Base-by-base conservation (phyloP, 164 flowering plant genomes). In the Tetrastigma voinierianum region DNA sequence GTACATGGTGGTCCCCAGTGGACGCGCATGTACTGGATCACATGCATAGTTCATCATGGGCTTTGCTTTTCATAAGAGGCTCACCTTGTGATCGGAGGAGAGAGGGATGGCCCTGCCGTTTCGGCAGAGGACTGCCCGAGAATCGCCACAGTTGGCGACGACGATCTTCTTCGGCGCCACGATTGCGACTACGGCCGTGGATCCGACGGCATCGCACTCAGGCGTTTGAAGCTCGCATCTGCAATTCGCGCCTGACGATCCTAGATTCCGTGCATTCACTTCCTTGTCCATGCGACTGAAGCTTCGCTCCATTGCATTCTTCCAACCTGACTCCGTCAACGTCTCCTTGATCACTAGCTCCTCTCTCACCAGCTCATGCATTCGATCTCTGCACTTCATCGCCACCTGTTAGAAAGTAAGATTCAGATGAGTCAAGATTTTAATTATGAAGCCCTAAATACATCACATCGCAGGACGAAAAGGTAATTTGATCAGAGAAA, bases 111-210 rank as follows among this genome's bases (percentile, higher is more conserved):
- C 78, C 53, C 75, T 82, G 55, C 88, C 94, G 67, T 72, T 76
- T 0, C 98, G 87, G 69, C 89, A 79, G 18, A 93, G 80, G 1
- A 90, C 91, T n/a, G 97, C 97, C 2, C 97, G 82, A 0, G 98
- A 93, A 55, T 93, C 98, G 20, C 97, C 97, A 51, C 97, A 93
- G 71, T 90, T 91, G 1, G 96, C 86, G 40, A 89, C 91, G 47
- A 86, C 51, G 67, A 93, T 88, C 64, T 84, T 83, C 2, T 86
- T 86, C 0, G 89, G 87, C 0, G 90, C 74, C 1, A 93, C 84
- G 8, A 93, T 66, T 0, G 97, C 82, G 8, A 89, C 93, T 11
- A 90, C 98, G 9, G 96, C 98, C 3, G 98, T 90, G 1, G 98
- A 90, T 63, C 97, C 98, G 2, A 93, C 98, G 32, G 97, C 89